These are phyloP conservation scores for Borovskyia barvae DNA, from an alignment of 208 protist species.

Conservation along the genomic window DNA sequence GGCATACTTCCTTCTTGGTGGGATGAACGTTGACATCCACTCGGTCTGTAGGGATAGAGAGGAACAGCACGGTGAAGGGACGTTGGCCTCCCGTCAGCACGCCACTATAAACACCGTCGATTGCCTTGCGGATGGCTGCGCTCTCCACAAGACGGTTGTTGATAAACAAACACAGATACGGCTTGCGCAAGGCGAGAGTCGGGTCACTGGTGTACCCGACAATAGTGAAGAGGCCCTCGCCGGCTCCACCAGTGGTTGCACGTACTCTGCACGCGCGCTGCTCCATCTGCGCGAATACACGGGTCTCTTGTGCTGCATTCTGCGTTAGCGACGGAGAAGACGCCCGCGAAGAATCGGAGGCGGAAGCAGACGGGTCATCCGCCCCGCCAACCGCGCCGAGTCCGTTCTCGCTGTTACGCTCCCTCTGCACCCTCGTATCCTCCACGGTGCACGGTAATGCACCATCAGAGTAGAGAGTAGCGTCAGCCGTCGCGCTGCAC, in stretches of 20 bases:
- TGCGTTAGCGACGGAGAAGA: background rate
- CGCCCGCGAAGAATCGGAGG: too few relatives aligned
- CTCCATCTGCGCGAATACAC: slow-evolving; percentile 24
- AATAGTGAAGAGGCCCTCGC: slow-evolving; percentile 58
- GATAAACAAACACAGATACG: slow-evolving; percentile 80
- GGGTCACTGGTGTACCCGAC: slow-evolving; percentile 79
- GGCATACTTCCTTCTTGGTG: slow-evolving; percentile 95
- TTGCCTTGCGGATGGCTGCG: slow-evolving; percentile 69
- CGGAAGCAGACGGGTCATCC: background rate
- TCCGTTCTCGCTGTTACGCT: too few relatives aligned
- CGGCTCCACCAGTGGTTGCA: slow-evolving; percentile 25
- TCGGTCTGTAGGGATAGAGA: slow-evolving; percentile 87
- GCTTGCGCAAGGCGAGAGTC: slow-evolving; percentile 59
- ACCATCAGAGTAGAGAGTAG: too few relatives aligned
- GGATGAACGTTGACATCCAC: slow-evolving; percentile 99
- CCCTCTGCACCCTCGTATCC: too few relatives aligned
- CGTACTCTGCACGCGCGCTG: slow-evolving; percentile 18
- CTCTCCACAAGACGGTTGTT: slow-evolving; percentile 86
- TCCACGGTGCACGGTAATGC: background rate
- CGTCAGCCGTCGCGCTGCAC: background rate
- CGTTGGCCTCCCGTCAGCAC: slow-evolving; percentile 88
- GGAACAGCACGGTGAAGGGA: slow-evolving; percentile 94
- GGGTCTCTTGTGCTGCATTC: background rate
- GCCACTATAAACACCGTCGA: slow-evolving; percentile 90
- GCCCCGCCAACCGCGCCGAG: background rate